Base-by-base conservation (phyloP, 768 basidiomycete genomes). In the Macrolepiota fuliginosa region DNA sequence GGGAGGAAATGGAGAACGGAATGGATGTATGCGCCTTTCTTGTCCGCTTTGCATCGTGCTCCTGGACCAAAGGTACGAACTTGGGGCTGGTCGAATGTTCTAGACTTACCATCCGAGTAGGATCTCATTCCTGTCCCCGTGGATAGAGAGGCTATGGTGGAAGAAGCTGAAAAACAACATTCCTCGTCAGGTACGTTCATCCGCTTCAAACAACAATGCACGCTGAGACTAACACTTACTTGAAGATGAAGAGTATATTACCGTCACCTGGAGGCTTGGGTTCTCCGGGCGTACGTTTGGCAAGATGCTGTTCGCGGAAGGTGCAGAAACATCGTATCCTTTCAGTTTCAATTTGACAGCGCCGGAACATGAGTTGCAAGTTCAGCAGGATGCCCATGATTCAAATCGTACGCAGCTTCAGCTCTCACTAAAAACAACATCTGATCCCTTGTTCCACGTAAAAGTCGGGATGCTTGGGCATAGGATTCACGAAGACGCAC, bases 21-120 rank as follows among this genome's bases (percentile, higher is more conserved):
- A 24, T 73, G 67, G 70, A 69, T 69, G 0, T 77, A 77, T 63
- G 73, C 69, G 1, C 76, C 76, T 0, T 75, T 69, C 63, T 52
- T 77, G 2, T 60, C 64, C 36, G 63, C 69, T 15, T 65, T 69
- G 4, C 56, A 42, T 10, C 56, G 55, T n/a, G 66, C 66, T 17
- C 47, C 65, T 12, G 77, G 76, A 2, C 74, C 75, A 5, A 63
- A 71, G 65, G 77, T 75, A 49, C 2, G 22, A 12, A 4, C 12
- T 11, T 49, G 19, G 3, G 19, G 10, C 7, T 25, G 10, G 19
- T 25, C 4, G 11, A 2, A 12, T 19, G 6, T 19, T 36, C 7
- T 13, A 5, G 27, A 39, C 19, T 11, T 50, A 7, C 24, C 13
- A 4, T 32, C 17, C 53, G 10, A 1, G 5, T 27, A 75, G 76